These are phyloP conservation scores for Colletotrichum gigasporum DNA, from an alignment of 2,329 filamentous ascomycete species.

Conservation along the genomic window DNA sequence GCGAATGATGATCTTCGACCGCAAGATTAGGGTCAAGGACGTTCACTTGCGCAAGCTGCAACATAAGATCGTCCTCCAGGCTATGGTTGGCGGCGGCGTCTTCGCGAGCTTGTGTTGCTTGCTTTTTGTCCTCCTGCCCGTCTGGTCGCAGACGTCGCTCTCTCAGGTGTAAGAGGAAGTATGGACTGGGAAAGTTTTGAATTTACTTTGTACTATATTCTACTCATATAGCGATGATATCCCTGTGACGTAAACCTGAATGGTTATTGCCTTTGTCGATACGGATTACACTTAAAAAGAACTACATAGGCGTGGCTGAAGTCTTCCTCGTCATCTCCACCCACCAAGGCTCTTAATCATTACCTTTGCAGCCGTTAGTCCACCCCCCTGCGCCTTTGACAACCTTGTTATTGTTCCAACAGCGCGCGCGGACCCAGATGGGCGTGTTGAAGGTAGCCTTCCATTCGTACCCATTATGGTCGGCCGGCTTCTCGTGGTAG, in stretches of 20 bases:
- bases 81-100: constrained; percentile 46
- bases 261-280: too few species aligned
- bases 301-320: too few species aligned
- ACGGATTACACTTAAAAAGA: too few species aligned
- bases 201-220: not conserved
- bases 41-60: constrained; percentile 51
- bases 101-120: constrained; percentile 48
- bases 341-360: too few species aligned
- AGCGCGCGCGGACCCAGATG: constrained; percentile 33
- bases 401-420: constrained; percentile 34
- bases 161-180: not conserved
- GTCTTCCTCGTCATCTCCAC: too few species aligned
- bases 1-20: constrained; percentile 57
- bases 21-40: constrained; percentile 56
- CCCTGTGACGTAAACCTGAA: too few species aligned
- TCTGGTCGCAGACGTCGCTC: constrained; percentile 48
- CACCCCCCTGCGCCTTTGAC: too few species aligned
- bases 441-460: constrained; percentile 35
- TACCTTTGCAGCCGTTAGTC: too few species aligned
- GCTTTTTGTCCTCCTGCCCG: constrained; percentile 53
- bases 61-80: constrained; percentile 54
- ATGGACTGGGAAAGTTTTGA: not conserved
- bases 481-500: too few species aligned
- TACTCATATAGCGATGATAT: not conserved
- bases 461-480: too few species aligned